phyloP scores from a whole-genome alignment of 106 monocot genomes.

The Dendrobium officinale region DNA sequence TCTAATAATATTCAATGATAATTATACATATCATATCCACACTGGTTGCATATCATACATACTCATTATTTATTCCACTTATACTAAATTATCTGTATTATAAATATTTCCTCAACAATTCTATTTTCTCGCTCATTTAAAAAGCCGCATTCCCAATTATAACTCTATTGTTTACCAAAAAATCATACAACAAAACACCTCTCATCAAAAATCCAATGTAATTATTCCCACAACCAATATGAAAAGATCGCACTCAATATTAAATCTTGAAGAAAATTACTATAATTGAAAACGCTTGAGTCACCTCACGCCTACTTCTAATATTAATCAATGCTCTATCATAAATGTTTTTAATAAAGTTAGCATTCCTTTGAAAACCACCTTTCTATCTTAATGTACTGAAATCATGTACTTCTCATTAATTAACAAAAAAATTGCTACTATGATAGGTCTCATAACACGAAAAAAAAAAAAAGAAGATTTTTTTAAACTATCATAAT shows the following conservation, averaged over 20 bases:
- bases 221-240: background rate
- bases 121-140: background rate
- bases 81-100: background rate
- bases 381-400: background rate
- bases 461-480: background rate
- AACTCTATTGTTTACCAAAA: background rate
- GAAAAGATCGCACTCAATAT: background rate
- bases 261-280: background rate
- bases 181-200: background rate
- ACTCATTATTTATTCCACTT: background rate
- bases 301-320: background rate
- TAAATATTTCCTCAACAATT: background rate
- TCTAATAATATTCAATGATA: background rate
- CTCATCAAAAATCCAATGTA: background rate
- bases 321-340: background rate
- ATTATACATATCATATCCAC: background rate
- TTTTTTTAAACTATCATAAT: background rate
- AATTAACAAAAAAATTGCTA: background rate
- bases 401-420: background rate
- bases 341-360: background rate
- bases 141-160: background rate
- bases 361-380: background rate
- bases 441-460: background rate
- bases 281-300: background rate
- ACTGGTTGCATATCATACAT: background rate